These are phyloP conservation scores for Cornus florida DNA, from an alignment of 148 eudicot species.

Conservation along the genomic window DNA sequence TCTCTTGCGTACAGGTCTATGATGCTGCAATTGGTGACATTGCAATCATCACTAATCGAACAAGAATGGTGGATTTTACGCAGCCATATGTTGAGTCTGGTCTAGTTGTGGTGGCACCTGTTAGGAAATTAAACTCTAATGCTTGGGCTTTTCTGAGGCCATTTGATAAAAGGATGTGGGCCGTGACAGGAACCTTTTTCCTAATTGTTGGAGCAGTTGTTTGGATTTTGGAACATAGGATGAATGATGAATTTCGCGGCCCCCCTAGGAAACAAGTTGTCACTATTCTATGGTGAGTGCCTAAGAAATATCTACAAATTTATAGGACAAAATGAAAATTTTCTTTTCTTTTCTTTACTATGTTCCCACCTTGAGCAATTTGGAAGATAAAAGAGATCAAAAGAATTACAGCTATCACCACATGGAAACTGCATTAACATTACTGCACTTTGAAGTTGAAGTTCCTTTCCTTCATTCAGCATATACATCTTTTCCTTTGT, in stretches of 20 bases:
- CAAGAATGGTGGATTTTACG: conserved; percentile 58
- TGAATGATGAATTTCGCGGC: conserved; percentile 74
- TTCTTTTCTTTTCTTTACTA: neutral
- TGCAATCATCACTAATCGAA: conserved; percentile 56
- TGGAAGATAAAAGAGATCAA: no score
- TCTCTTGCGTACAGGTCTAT: conserved; percentile 42
- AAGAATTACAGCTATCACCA: neutral
- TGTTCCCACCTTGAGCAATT: no score
- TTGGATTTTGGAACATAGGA: conserved; percentile 70
- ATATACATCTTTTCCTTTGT: neutral
- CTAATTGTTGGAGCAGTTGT: conserved; percentile 57
- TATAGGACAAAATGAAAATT: neutral
- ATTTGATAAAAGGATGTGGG: conserved; percentile 62
- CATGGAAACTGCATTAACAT: neutral
- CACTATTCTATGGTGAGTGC: conserved; percentile 58
- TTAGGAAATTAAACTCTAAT: conserved; percentile 36
- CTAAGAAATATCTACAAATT: neutral
- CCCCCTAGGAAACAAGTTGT: conserved; percentile 57
- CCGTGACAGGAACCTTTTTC: conserved; percentile 45
- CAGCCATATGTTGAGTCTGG: conserved; percentile 74
- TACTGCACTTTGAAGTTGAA: neutral
- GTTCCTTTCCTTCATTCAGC: neutral
- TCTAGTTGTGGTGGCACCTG: conserved; percentile 68
- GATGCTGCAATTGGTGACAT: conserved; percentile 78
- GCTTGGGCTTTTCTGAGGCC: conserved; percentile 68